Evolutionary conservation across 1,284 basidiomycete genomes (phyloP), one percentile per base, ranked within the genome.

Genomic region (Porodaedalea pini): DNA sequence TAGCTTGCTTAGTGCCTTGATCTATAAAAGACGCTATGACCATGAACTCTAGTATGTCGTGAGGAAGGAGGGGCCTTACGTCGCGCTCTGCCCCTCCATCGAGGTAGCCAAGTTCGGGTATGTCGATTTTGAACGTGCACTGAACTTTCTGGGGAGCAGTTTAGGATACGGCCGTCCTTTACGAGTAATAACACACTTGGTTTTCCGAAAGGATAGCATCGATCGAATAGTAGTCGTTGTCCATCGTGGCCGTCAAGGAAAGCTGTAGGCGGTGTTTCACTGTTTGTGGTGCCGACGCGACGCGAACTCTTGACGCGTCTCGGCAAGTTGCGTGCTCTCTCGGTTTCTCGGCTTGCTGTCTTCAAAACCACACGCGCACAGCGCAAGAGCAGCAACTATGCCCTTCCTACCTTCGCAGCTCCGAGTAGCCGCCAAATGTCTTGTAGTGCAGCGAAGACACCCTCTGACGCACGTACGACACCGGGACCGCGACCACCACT

Each of bases 181-280:
- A 5, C 7, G 23, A 45, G 37, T 21, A 19, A 15, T 29, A 7
- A 64, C 70, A 39, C 64, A 86, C 90, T 77, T 94, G 93, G 66
- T 94, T 94, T 66, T 94, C 92, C 15, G 92, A 88, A 19, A 95
- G 79, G 61, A 95, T 94, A 3, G 90, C 82, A 55, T 92, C 89
- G 54, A 94, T 81, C 0, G 89, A 92, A 71, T 89, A 94, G 70
- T 94, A 95, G 68, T 93, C 90, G 66, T 86, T 78, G 60, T 94
- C 89, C 90, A 92, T 92, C 52, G 43, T 39, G 53, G 56, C 34
- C 4, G 23, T 41, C 19, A 21, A 31, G 25, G 51, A n/a, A n/a
- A n/a, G n/a, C n/a, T n/a, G n/a, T n/a, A n/a, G n/a, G n/a, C n/a
- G n/a, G n/a, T n/a, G n/a, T n/a, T n/a, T n/a, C 39, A 53, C 29